Conservation (phyloP, 2,329 filamentous ascomycete genomes). For the Zymoseptoria brevis region DNA sequence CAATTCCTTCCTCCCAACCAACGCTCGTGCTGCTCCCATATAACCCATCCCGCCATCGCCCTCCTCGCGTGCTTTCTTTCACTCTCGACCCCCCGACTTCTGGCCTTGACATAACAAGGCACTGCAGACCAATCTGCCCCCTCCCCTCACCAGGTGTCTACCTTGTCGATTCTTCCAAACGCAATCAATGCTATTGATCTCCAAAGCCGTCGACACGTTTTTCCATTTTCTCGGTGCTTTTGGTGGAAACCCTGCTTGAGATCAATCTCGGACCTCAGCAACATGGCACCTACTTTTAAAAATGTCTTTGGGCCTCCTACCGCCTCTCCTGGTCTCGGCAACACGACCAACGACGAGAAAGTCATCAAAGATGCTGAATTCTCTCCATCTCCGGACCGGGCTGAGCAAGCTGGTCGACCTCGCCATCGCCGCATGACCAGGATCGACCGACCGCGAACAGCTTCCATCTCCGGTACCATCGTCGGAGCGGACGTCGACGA, state of each 20-base stretch:
- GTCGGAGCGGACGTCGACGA: slow-evolving; percentile 6
- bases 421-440: slow-evolving; percentile 33
- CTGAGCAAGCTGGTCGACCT: slow-evolving; percentile 25
- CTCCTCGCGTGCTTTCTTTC: not conserved
- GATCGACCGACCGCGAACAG: slow-evolving; percentile 32
- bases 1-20: not conserved
- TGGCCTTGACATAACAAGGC: not conserved
- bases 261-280: not conserved
- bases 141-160: not conserved
- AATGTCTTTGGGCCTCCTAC: not conserved
- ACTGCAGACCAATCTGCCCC: not conserved
- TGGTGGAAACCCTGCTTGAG: slow-evolving; percentile 7
- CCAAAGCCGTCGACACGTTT: slow-evolving; percentile 4
- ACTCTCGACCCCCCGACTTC: not conserved
- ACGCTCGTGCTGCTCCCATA: not conserved
- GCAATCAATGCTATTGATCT: slow-evolving; percentile 11
- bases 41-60: not conserved
- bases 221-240: slow-evolving; percentile 11
- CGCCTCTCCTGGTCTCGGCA: not conserved
- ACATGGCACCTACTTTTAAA: not conserved
- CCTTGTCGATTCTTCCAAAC: not conserved
- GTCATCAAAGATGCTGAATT: slow-evolving; percentile 20
- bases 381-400: slow-evolving; percentile 16
- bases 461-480: slow-evolving; percentile 26
- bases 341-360: slow-evolving; percentile 6